These are phyloP conservation scores for Nothopassalora personata DNA, from an alignment of 2,329 filamentous ascomycete genomes.

Conservation along the genomic window DNA sequence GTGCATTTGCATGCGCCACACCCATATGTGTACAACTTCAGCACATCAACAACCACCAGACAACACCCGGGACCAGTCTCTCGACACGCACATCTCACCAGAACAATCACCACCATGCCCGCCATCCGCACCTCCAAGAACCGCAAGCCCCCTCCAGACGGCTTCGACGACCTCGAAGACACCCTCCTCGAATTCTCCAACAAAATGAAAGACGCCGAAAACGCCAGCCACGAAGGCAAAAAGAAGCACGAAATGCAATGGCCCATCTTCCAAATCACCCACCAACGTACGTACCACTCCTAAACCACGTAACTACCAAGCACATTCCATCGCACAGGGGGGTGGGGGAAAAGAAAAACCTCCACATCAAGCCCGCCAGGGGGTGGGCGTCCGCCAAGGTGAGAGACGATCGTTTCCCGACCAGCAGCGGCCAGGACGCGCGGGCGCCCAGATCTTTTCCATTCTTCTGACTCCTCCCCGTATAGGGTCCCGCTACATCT, in stretches of 20 bases:
- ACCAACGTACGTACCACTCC: constrained; percentile 62
- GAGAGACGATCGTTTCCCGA: constrained; percentile 31
- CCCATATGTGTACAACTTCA: not conserved
- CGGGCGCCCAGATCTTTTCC: constrained; percentile 1
- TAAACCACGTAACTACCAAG: not conserved
- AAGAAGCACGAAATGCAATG: constrained; percentile 89
- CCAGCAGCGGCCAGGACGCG: constrained; percentile 4
- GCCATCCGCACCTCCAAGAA: constrained; percentile 69
- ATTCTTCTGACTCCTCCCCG: constrained; percentile 16
- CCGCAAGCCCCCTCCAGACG: constrained; percentile 76
- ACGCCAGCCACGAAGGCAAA: constrained; percentile 71
- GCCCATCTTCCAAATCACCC: constrained; percentile 96
- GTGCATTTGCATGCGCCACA: not conserved
- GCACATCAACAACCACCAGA: not conserved
- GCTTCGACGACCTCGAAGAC: constrained; percentile 83
- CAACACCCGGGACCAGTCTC: not conserved
- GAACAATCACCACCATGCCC: constrained; percentile 53
- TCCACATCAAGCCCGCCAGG: not conserved
- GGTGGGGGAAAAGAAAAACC: not conserved
- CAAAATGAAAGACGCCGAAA: constrained; percentile 94
- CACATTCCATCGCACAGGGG: not conserved
- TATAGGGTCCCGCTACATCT: constrained; percentile 74
- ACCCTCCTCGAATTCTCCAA: constrained; percentile 79
- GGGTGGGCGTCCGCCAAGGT: constrained; percentile 28
- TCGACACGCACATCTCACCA: constrained; percentile 40